Conservation (phyloP, 441 rosid genomes). For the Lepidium campestre region DNA sequence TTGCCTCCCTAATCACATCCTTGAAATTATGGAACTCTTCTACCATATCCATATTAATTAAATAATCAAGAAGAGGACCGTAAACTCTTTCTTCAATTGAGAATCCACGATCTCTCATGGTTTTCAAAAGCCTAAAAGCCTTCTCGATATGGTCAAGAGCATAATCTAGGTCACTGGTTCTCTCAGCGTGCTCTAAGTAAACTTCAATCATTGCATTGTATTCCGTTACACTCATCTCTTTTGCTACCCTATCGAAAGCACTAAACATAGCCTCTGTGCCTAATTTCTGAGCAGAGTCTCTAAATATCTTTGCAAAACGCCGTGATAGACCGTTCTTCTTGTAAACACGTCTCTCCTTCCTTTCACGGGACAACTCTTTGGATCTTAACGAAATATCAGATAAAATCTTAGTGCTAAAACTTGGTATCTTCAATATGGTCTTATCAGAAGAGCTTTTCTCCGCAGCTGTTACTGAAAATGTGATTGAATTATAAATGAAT, state of each 20-base stretch:
- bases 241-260: constrained; percentile 52
- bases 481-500: not conserved
- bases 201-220: constrained; percentile 46
- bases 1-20: constrained; percentile 37
- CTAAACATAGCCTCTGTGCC: constrained; percentile 46
- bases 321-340: constrained; percentile 29
- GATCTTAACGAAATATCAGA: constrained; percentile 18
- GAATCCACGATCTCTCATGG: constrained; percentile 66
- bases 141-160: constrained; percentile 37
- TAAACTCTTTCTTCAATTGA: constrained; percentile 51
- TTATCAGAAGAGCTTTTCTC: not conserved
- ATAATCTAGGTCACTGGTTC: constrained; percentile 40
- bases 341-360: constrained; percentile 53
- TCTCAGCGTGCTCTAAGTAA: constrained; percentile 48
- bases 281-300: constrained; percentile 35
- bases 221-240: constrained; percentile 57
- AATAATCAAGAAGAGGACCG: constrained; percentile 53
- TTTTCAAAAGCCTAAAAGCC: constrained; percentile 36
- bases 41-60: constrained; percentile 58
- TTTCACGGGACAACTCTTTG: constrained; percentile 49
- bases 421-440: constrained; percentile 34
- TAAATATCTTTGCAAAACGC: constrained; percentile 34
- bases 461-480: constrained; percentile 1
- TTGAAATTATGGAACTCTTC: constrained; percentile 49
- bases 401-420: constrained; percentile 25